Evolutionary conservation across 2,329 filamentous ascomycete genomes (phyloP).

Genomic region (Penicillium hesseltinei): DNA sequence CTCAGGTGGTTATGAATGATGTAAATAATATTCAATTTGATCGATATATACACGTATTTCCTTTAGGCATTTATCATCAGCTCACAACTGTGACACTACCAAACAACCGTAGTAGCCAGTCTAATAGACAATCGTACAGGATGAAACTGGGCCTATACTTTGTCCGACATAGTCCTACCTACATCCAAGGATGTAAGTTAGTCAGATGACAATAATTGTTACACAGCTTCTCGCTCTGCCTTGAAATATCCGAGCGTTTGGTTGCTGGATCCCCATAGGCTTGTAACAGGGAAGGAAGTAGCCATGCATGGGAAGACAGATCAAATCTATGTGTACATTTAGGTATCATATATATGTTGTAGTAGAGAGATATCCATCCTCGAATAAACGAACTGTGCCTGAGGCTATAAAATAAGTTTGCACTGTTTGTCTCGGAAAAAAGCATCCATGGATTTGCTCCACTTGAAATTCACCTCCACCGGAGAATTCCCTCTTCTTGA

Average conservation of each 20-base stretch:
- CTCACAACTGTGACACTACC: background rate
- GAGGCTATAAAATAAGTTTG: background rate
- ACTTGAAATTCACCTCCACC: conserved; percentile 1
- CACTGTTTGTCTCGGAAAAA: conserved; percentile 2
- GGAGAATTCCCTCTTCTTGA: conserved; percentile 5
- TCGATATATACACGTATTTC: background rate
- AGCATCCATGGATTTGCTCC: background rate
- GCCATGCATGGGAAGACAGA: background rate
- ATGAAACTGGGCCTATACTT: background rate
- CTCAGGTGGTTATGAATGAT: background rate
- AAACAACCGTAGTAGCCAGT: background rate
- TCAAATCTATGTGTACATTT: background rate
- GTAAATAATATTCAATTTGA: background rate
- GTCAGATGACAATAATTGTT: background rate
- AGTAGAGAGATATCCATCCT: background rate
- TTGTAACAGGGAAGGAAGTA: background rate
- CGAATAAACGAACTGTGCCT: background rate
- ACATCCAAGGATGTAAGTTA: background rate
- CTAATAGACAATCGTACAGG: background rate
- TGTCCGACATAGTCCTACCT: background rate
- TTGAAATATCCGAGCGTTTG: background rate
- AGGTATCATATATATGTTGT: background rate
- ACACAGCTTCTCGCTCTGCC: background rate
- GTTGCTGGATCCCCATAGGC: background rate
- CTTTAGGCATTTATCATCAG: background rate